Evolutionary conservation across 345 rosid genomes (phyloP).

Genomic region (Eucalyptus marginata): DNA sequence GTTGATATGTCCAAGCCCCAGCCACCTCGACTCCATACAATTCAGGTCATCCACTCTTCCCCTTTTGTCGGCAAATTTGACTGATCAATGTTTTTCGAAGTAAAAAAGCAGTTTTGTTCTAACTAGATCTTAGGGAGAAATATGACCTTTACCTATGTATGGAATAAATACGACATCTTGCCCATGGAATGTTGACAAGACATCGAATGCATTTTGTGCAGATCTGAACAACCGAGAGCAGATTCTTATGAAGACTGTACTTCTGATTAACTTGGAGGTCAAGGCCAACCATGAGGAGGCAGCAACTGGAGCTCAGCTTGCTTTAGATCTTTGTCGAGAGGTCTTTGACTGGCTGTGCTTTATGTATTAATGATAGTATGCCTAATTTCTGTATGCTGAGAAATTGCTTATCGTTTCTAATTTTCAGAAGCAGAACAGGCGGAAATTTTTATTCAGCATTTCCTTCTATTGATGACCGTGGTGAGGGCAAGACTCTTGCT

Average conservation of each 20-base stretch:
- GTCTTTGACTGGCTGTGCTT: slow-evolving; percentile 3
- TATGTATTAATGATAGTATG: not conserved
- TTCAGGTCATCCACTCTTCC: not conserved
- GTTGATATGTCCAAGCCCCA: not conserved
- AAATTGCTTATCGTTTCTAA: slow-evolving; percentile 21
- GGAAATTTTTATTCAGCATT: slow-evolving; percentile 60
- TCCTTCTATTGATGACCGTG: slow-evolving; percentile 51
- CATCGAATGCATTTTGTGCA: slow-evolving; percentile 4
- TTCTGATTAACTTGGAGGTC: slow-evolving; percentile 87
- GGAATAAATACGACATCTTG: not conserved
- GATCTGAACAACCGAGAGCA: slow-evolving; percentile 84
- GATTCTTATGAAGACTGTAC: slow-evolving; percentile 45
- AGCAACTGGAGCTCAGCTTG: slow-evolving; percentile 71
- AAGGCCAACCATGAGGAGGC: slow-evolving; percentile 98
- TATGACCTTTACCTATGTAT: not conserved
- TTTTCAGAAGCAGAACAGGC: slow-evolving; percentile 63
- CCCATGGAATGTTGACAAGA: not conserved
- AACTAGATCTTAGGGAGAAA: not conserved
- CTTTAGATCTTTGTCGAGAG: slow-evolving; percentile 81
- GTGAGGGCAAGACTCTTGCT: not conserved
- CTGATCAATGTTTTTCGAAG: not conserved
- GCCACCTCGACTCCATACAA: not conserved
- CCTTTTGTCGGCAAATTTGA: not conserved
- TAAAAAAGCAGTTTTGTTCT: not conserved
- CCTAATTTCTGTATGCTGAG: not conserved